phyloP scores from a whole-genome alignment of 2,329 filamentous ascomycete genomes.

The Paraphaeosphaeria minitans region DNA sequence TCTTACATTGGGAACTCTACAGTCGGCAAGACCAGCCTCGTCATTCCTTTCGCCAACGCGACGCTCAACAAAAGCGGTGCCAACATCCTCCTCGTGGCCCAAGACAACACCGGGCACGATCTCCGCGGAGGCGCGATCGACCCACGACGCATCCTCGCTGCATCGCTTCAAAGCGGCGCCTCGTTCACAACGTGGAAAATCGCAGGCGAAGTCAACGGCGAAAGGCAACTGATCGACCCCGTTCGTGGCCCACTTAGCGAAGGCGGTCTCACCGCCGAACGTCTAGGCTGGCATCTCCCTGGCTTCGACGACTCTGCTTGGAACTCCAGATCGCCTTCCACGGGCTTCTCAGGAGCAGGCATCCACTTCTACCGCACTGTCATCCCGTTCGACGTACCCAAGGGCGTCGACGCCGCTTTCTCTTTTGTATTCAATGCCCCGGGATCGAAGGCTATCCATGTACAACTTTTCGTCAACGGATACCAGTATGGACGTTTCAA shows the following conservation, averaged over 20 bases:
- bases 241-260: constrained; percentile 62
- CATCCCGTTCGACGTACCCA: constrained; percentile 57
- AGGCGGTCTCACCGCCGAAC: constrained; percentile 63
- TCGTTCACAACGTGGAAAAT: constrained; percentile 62
- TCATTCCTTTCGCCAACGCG: constrained; percentile 58
- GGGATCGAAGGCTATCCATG: constrained; percentile 53
- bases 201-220: constrained; percentile 61
- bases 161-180: constrained; percentile 52
- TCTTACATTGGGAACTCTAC: constrained; percentile 60
- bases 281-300: constrained; percentile 64
- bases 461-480: constrained; percentile 67
- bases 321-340: constrained; percentile 43
- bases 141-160: constrained; percentile 59
- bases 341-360: constrained; percentile 56
- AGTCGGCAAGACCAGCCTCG: constrained; percentile 40
- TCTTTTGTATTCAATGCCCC: constrained; percentile 60
- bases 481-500: constrained; percentile 68
- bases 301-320: constrained; percentile 58
- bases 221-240: constrained; percentile 57
- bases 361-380: constrained; percentile 62
- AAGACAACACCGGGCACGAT: constrained; percentile 66
- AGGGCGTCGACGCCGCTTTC: constrained; percentile 61
- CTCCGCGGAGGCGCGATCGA: constrained; percentile 56
- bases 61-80: constrained; percentile 47
- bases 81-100: constrained; percentile 61